phyloP scores from a whole-genome alignment of 1,284 basidiomycete genomes.

The Ceratobasidium sp. region DNA sequence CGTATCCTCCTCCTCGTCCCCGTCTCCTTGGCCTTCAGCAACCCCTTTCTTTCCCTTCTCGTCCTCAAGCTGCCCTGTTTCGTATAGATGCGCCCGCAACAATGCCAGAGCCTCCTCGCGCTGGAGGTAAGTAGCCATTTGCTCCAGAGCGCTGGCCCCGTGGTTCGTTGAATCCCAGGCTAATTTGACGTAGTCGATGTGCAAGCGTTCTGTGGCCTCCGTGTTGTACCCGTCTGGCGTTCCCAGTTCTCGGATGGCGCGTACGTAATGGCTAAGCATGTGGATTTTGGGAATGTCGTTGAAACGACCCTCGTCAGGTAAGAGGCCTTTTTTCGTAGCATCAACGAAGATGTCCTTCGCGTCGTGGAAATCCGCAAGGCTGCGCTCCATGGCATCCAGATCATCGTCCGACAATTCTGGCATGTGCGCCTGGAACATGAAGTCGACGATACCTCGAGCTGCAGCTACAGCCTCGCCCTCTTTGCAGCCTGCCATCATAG shows the following conservation, averaged over 20 bases:
- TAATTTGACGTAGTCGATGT: conserved; percentile 5
- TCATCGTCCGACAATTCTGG: not conserved
- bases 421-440: conserved; percentile 25
- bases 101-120: not conserved
- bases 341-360: not conserved
- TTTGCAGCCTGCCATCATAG: not conserved
- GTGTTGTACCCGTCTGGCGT: not conserved
- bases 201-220: not conserved
- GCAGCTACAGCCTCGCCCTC: conserved; percentile 36
- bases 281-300: conserved; percentile 41
- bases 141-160: too few relatives aligned
- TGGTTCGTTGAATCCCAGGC: not conserved
- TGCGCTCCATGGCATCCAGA: not conserved
- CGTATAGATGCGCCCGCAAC: not conserved
- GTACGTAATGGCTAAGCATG: conserved; percentile 4
- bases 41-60: not conserved
- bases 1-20: not conserved
- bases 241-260: not conserved
- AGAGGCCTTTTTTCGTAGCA: too few relatives aligned
- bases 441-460: conserved; percentile 45
- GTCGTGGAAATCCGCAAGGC: not conserved
- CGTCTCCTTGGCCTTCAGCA: not conserved
- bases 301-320: conserved; percentile 1
- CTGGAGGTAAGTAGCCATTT: not conserved
- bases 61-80: not conserved